Evolutionary conservation across 1,284 basidiomycete genomes (phyloP).

Genomic region (Sphagnurus paluster): DNA sequence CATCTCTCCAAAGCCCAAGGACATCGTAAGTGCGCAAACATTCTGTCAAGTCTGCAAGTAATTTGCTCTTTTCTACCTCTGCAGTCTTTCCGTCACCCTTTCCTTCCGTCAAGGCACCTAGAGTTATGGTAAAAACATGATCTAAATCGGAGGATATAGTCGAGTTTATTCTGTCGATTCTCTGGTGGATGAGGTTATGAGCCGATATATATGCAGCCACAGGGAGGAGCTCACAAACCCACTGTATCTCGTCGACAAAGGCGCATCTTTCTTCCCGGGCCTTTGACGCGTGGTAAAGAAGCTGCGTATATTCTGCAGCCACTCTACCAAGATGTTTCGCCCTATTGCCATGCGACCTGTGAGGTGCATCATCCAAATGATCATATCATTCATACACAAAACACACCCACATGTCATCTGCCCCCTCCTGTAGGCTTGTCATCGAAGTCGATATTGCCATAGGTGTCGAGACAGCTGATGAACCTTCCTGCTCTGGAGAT

Average conservation of each 20-base stretch:
- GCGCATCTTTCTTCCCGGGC: slow-evolving; percentile 73
- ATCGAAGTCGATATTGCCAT: slow-evolving; percentile 30
- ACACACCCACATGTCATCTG: slow-evolving; percentile 38
- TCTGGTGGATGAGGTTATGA: slow-evolving; percentile 42
- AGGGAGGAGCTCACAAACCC: slow-evolving; percentile 60
- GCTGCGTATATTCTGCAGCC: slow-evolving; percentile 87
- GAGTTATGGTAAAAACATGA: slow-evolving; percentile 66
- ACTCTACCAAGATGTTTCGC: slow-evolving; percentile 86
- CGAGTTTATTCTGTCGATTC: slow-evolving; percentile 77
- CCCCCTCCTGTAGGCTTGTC: slow-evolving; percentile 27
- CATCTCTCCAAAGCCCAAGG: slow-evolving; percentile 79
- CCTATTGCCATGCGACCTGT: slow-evolving; percentile 59
- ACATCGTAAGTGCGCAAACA: slow-evolving; percentile 84
- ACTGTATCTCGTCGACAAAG: slow-evolving; percentile 82
- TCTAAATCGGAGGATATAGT: slow-evolving; percentile 85
- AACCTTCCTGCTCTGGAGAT: slow-evolving; percentile 45
- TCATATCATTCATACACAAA: slow-evolving; percentile 14
- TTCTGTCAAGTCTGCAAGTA: slow-evolving; percentile 66
- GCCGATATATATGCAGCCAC: slow-evolving; percentile 13
- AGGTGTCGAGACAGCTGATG: slow-evolving; percentile 30
- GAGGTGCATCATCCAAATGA: slow-evolving; percentile 7
- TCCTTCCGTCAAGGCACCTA: slow-evolving; percentile 47
- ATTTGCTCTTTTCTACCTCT: slow-evolving; percentile 67
- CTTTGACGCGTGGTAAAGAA: slow-evolving; percentile 88
- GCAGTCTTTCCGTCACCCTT: slow-evolving; percentile 44